Evolutionary conservation across 2,329 filamentous ascomycete genomes (phyloP).

Genomic region (Fusarium mangiferae): DNA sequence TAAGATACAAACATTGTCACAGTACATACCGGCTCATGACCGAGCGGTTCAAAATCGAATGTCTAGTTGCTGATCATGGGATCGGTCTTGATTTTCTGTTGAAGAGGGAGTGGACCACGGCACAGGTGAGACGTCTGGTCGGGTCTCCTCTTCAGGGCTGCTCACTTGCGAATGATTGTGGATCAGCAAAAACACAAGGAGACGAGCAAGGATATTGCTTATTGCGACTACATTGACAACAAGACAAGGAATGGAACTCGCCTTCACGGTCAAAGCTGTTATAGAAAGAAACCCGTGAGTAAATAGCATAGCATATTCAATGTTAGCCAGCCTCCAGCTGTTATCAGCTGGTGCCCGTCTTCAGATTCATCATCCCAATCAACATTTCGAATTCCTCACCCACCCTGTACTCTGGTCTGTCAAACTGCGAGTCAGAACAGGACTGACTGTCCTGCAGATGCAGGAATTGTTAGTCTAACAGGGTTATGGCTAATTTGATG

Average conservation of each 20-base stretch:
- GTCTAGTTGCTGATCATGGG: conserved; percentile 34
- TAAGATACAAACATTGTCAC: conserved; percentile 13
- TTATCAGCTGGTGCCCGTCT: neutral
- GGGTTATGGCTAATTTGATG: conserved; percentile 36
- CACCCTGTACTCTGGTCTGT: conserved; percentile 5
- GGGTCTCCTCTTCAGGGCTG: conserved; percentile 2
- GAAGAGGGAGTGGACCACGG: conserved; percentile 17
- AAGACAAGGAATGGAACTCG: neutral
- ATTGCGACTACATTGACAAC: conserved; percentile 23
- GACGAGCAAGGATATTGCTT: conserved; percentile 21
- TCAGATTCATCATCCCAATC: neutral
- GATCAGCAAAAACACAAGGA: conserved; percentile 20
- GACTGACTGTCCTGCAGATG: conserved; percentile 21
- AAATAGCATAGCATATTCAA: neutral
- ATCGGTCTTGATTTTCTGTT: conserved; percentile 23
- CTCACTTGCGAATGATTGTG: conserved; percentile 32
- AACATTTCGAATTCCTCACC: neutral
- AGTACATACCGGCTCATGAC: conserved; percentile 20
- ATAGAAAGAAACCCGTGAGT: neutral
- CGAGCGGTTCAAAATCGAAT: conserved; percentile 10
- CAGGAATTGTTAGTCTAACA: conserved; percentile 19
- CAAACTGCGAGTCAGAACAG: conserved; percentile 33
- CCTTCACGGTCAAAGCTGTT: neutral
- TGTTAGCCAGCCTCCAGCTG: conserved; percentile 1
- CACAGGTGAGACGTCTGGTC: conserved; percentile 19